These are phyloP conservation scores for Skeletonema grethae DNA, from an alignment of 108 stramenopile species.

Conservation along the genomic window DNA sequence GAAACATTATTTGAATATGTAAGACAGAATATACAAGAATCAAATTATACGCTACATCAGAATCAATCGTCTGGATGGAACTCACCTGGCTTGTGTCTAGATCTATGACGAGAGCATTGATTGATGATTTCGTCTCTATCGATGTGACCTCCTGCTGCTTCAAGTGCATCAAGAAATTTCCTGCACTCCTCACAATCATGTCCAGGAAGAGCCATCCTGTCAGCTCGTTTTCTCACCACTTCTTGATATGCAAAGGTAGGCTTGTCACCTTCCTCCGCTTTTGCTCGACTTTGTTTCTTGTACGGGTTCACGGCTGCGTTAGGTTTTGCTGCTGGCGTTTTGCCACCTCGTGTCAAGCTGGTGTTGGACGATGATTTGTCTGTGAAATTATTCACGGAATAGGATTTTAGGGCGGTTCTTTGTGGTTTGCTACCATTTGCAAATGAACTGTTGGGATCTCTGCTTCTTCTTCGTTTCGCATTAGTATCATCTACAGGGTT, in stretches of 20 bases:
- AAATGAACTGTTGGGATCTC: background rate
- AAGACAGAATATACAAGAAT: background rate
- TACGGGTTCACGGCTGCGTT: slow-evolving; percentile 11
- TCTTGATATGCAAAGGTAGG: slow-evolving; percentile 44
- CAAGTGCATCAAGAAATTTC: slow-evolving; percentile 46
- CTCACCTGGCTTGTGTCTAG: slow-evolving; percentile 26
- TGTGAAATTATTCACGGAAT: slow-evolving; percentile 1
- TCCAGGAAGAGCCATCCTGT: slow-evolving; percentile 42
- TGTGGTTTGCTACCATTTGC: background rate
- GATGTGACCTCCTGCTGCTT: slow-evolving; percentile 22
- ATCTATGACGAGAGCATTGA: slow-evolving; percentile 51
- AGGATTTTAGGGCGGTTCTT: background rate
- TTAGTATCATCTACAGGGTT: slow-evolving; percentile 6
- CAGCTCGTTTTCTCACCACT: slow-evolving; percentile 46
- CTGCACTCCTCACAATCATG: slow-evolving; percentile 52
- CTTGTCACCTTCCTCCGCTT: slow-evolving; percentile 11
- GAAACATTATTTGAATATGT: background rate
- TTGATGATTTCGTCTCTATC: slow-evolving; percentile 41
- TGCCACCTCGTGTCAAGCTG: background rate
- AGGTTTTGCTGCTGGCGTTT: background rate
- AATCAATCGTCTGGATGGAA: background rate
- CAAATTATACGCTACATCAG: no score
- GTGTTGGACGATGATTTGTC: background rate
- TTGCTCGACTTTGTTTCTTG: slow-evolving; percentile 8
- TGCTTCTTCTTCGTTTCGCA: background rate